Conservation (phyloP, 768 basidiomycete genomes). For the Suillus sp. region DNA sequence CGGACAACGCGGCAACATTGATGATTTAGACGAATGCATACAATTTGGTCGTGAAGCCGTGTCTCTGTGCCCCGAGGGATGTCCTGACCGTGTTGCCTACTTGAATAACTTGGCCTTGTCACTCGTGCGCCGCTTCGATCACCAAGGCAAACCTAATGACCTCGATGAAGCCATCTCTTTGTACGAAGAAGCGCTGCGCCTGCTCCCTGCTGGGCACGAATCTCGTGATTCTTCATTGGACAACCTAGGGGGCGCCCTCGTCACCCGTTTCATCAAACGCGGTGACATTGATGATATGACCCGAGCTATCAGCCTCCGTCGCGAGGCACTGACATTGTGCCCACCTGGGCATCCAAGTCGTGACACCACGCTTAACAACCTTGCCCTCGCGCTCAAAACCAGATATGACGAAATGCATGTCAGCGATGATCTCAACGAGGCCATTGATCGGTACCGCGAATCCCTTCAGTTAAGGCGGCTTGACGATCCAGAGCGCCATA, state of each 20-base stretch:
- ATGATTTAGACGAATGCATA: neutral
- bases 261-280: rapidly evolving
- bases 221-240: rapidly evolving
- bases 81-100: rapidly evolving
- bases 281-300: no score
- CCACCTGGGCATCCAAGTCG: neutral
- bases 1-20: neutral
- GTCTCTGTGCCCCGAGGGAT: neutral
- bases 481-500: neutral
- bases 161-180: neutral
- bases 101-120: neutral
- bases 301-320: neutral
- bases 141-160: neutral
- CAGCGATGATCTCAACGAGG: neutral
- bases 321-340: neutral
- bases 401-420: neutral
- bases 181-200: neutral
- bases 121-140: rapidly evolving
- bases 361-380: neutral
- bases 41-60: neutral
- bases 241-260: neutral
- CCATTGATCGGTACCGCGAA: neutral
- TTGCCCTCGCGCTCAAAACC: neutral
- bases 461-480: neutral
- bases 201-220: neutral